Evolutionary conservation across 495 filamentous ascomycete genomes (phyloP), one percentile per base, ranked within the genome.

Genomic region (Penicillium herquei): DNA sequence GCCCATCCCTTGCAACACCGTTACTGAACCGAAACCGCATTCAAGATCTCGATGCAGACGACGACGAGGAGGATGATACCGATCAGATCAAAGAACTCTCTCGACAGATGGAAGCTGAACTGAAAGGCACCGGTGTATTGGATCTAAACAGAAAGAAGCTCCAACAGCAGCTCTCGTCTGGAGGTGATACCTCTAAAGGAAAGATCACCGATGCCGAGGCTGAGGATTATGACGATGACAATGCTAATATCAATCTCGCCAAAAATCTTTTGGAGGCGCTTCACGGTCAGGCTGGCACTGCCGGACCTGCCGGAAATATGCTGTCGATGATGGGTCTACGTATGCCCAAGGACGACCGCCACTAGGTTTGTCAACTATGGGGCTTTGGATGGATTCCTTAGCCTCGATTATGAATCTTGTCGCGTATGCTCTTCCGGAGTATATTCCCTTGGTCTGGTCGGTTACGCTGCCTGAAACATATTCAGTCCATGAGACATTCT

Each of bases 261-360:
- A 91, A 90, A 66, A 97, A 96, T 64, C 70, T 97, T 18, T 74
- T 97, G n/a, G 89, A 96, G 72, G 90, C 87, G 64, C 90, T 98
- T 64, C 94, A 96, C 60, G 85, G 86, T 30, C 92, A 97, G 66
- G 90, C 75, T 6, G 93, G 93, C 37, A 80, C 87, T 71, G 76
- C 91, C 11, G 93, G 93, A 0, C 93, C 93, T 2, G 87, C 86
- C 4, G 87, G 92, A 1, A 97, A 96, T 67, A 68, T 98, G 54
- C 77, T 98, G 59, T 86, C 85, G 4, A 80, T 91, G 78, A 86
- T 96, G 90, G 89, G 90, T 30, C 74, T 96, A 58, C 74, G 80
- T 34, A 72, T 96, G 55, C 92, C 92, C 0, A 78, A 88, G 56
- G 89, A 95, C 65, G 92, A 95, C 50, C 71, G 72, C 17, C 42